Evolutionary conservation across 1,284 basidiomycete genomes (phyloP), one percentile per base, ranked within the genome.

Genomic region (Ceratobasidium sp.): DNA sequence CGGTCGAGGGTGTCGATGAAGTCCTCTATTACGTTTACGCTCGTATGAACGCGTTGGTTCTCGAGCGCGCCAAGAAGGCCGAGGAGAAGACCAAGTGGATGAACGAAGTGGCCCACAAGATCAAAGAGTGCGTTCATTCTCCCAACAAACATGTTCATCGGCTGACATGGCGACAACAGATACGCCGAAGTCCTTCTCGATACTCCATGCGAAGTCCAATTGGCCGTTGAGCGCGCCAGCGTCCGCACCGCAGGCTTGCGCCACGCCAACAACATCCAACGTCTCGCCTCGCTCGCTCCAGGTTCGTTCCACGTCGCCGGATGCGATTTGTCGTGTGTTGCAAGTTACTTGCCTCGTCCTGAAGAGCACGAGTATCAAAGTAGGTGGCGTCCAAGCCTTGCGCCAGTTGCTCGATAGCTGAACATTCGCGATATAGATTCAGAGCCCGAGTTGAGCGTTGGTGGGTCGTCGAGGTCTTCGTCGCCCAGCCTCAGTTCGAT

Each of bases 111-210:
- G 14, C 5, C 10, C 14, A 33, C 1, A 69, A 52, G 38, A 69
- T 69, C 10, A 54, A 69, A 69, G 66, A 54, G 66, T 69, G 23
- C 8, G 66, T 69, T 46, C 5, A 20, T 66, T 27, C 8, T 2
- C 48, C 38, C 44, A 23, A 62, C 27, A 1, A 35, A 33, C 14
- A 12, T 23, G 46, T 8, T n/a, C 35, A 6, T 16, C 44, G 27
- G 5, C 35, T 46, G 6, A 66, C 12, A 12, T 33, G 16, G 14
- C 6, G 41, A 3, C 30, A 18, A 23, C 33, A 69, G 66, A 33
- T 69, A 69, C 33, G 66, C 66, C 66, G 66, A 69, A 55, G 50
- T 52, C 1, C 44, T 69, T 5, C 27, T 69, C 20, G 66, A 69
- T 27, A 52, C 16, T 16, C 48, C 46, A 52, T 69, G 66, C 23